Conservation (phyloP, 805 yeast species). For the Schwanniomyces polymorphus region DNA sequence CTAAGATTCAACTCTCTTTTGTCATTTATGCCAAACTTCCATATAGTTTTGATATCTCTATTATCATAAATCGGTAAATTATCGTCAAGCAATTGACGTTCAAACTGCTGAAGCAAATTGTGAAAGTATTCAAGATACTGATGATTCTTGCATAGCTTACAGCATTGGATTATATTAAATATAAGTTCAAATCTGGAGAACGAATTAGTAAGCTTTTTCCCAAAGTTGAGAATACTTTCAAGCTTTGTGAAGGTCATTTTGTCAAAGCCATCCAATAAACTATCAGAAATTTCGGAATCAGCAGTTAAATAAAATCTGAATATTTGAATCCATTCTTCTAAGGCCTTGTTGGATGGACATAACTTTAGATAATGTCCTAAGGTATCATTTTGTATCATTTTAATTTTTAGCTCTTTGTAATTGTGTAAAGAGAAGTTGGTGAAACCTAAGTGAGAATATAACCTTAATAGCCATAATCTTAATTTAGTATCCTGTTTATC, state of each 20-base stretch:
- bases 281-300: conserved; percentile 49
- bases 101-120: conserved; percentile 12
- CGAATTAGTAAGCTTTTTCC: conserved; percentile 51
- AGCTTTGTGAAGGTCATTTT: conserved; percentile 65
- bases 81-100: conserved; percentile 3
- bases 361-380: conserved; percentile 50
- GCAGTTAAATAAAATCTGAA: conserved; percentile 55
- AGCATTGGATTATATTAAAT: conserved; percentile 30
- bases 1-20: conserved; percentile 10
- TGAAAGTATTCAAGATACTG: conserved; percentile 28
- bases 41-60: conserved; percentile 57
- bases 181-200: conserved; percentile 39
- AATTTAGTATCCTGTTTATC: conserved; percentile 77
- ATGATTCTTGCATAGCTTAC: conserved; percentile 32
- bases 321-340: conserved; percentile 33
- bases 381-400: conserved; percentile 76
- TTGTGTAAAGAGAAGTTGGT: conserved; percentile 48
- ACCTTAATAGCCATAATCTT: conserved; percentile 65
- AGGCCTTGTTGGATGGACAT: conserved; percentile 41
- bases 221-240: conserved; percentile 64
- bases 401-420: conserved; percentile 59
- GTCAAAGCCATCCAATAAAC: conserved; percentile 54
- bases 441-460: conserved; percentile 62
- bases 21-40: conserved; percentile 48
- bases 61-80: conserved; percentile 44